These are phyloP conservation scores for Backusella morwellensis DNA, from an alignment of 192 early-diverging fungal genomes.

Conservation along the genomic window DNA sequence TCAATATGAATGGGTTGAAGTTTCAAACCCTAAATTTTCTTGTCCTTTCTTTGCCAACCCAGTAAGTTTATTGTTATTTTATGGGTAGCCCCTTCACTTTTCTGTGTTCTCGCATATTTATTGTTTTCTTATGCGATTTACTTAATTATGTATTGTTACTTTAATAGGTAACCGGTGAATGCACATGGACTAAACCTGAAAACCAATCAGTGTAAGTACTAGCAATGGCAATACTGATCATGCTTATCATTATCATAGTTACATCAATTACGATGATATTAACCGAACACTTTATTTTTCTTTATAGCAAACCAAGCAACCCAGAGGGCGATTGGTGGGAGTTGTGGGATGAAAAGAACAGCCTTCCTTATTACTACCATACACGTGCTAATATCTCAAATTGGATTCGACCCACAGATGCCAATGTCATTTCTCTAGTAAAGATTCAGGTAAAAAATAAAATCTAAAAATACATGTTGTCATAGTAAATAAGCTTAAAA, in stretches of 20 bases:
- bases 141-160: constrained; percentile 1
- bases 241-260: neutral
- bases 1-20: constrained; percentile 61
- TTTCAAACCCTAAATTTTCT: constrained; percentile 63
- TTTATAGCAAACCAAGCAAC: constrained; percentile 62
- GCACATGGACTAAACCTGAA: constrained; percentile 63
- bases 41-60: constrained; percentile 67
- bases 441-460: constrained; percentile 57
- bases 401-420: constrained; percentile 77
- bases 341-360: constrained; percentile 81
- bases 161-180: constrained; percentile 77
- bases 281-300: constrained; percentile 5
- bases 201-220: constrained; percentile 63
- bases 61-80: constrained; percentile 37
- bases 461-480: constrained; percentile 7
- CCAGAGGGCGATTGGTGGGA: constrained; percentile 96
- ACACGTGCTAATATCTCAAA: constrained; percentile 82
- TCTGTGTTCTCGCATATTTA: neutral
- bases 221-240: neutral
- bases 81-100: neutral
- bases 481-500: neutral
- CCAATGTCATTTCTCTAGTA: constrained; percentile 71
- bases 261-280: neutral
- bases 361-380: constrained; percentile 93
- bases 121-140: neutral